Percentiles rank a stretch among this genome's conserved stretches.
Conservation (phyloP, 1,284 basidiomycete genomes). For the Microbotryum silenes-acaulis region DNA sequence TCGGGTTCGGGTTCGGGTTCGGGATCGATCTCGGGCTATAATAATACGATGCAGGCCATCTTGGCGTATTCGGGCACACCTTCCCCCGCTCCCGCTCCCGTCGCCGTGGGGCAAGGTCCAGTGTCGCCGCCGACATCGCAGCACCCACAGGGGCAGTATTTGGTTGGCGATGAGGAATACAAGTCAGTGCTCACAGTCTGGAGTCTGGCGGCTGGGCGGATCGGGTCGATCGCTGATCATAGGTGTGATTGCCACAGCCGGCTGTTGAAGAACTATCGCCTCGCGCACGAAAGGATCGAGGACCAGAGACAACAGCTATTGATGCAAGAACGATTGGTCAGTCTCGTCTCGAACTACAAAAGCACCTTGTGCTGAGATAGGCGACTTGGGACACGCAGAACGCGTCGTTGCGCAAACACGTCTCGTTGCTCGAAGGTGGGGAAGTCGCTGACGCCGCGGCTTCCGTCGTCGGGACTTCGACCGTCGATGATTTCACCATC, state of each 20-base stretch:
- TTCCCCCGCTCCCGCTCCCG: too few relatives aligned
- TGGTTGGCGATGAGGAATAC: conserved; percentile 32
- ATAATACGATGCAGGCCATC: too few relatives aligned
- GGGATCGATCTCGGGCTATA: too few relatives aligned
- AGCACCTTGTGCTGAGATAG: too few relatives aligned
- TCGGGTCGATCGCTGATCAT: neutral
- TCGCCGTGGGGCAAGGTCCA: too few relatives aligned
- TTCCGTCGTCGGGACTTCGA: conserved; percentile 36
- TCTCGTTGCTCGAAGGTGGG: conserved; percentile 61
- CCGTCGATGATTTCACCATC: conserved; percentile 64
- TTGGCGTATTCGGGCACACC: too few relatives aligned
- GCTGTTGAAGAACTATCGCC: conserved; percentile 49
- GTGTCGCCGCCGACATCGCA: neutral
- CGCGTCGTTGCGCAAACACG: conserved; percentile 58
- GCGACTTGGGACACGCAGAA: conserved; percentile 40
- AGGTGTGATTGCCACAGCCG: conserved; percentile 4
- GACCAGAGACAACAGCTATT: conserved; percentile 65
- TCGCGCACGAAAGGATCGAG: conserved; percentile 77
- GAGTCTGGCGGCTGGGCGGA: too few relatives aligned
- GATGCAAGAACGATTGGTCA: conserved; percentile 53
- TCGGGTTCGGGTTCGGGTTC: too few relatives aligned
- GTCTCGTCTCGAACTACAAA: too few relatives aligned
- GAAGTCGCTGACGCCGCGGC: conserved; percentile 28
- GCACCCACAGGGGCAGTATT: neutral
- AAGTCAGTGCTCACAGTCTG: conserved; percentile 22